Evolutionary conservation across 2,329 filamentous ascomycete species (phyloP).

Genomic region (Thermochaetoides dissita): DNA sequence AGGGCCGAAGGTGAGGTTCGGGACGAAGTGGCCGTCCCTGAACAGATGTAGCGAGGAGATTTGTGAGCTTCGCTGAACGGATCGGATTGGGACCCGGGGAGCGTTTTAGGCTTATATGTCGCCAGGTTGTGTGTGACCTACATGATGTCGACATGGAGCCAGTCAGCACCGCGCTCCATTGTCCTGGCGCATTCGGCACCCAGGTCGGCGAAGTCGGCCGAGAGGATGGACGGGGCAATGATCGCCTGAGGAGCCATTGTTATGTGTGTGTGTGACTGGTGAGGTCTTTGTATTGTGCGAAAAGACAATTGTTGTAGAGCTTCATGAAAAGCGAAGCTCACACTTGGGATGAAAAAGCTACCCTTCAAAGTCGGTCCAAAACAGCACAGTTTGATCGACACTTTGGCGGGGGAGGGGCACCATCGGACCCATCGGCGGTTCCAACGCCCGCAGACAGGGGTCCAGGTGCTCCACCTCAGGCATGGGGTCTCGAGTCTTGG

Average conservation of each 20-base stretch:
- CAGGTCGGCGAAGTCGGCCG: constrained; percentile 84
- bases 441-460: no score
- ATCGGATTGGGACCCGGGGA: neutral
- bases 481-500: no score
- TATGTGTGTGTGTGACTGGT: no score
- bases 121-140: constrained; percentile 20
- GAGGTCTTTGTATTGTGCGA: no score
- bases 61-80: neutral
- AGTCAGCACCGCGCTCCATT: constrained; percentile 77
- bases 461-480: no score
- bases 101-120: no score
- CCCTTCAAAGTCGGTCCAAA: neutral
- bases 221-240: constrained; percentile 95
- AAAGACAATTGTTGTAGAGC: no score
- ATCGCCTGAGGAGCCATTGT: constrained; percentile 79
- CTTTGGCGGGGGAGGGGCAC: constrained; percentile 10
- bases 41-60: neutral
- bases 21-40: constrained; percentile 97
- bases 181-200: constrained; percentile 76
- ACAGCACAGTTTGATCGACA: neutral
- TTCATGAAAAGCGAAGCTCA: neutral
- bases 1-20: constrained; percentile 93
- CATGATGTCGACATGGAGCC: constrained; percentile 91
- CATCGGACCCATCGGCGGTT: no score
- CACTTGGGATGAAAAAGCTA: constrained; percentile 1